These are phyloP conservation scores for Ceratorhiza oryzae-sativae DNA, from an alignment of 1,284 basidiomycete genomes.

Conservation along the genomic window DNA sequence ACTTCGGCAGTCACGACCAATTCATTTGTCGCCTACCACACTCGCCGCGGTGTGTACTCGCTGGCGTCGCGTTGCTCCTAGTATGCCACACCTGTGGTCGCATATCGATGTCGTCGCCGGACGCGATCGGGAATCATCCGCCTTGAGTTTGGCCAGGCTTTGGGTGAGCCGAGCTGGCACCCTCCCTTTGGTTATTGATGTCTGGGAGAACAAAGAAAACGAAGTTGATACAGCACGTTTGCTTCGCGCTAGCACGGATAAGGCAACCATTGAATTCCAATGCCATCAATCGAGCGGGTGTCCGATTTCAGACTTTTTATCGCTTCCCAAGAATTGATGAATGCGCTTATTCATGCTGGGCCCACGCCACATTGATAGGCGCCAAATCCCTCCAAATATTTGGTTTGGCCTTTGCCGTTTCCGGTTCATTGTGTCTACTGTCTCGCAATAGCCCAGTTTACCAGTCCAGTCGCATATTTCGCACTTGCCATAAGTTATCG, in stretches of 20 bases:
- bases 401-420: neutral
- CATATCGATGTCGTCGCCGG: neutral
- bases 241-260: neutral
- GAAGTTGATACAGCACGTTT: neutral
- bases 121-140: neutral
- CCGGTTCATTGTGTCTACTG: neutral
- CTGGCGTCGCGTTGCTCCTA: neutral
- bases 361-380: neutral
- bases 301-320: neutral
- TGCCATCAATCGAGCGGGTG: neutral
- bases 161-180: neutral
- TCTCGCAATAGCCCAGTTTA: neutral
- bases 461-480: neutral
- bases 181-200: neutral
- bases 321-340: neutral
- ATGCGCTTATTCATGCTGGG: neutral
- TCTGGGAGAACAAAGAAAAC: neutral
- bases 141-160: neutral
- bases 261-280: neutral
- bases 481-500: neutral
- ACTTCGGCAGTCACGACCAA: neutral
- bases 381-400: neutral
- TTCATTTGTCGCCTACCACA: neutral
- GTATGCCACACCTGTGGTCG: neutral
- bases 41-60: neutral